Conservation (phyloP, 495 filamentous ascomycete species). For the Aspergillus hancockii region DNA sequence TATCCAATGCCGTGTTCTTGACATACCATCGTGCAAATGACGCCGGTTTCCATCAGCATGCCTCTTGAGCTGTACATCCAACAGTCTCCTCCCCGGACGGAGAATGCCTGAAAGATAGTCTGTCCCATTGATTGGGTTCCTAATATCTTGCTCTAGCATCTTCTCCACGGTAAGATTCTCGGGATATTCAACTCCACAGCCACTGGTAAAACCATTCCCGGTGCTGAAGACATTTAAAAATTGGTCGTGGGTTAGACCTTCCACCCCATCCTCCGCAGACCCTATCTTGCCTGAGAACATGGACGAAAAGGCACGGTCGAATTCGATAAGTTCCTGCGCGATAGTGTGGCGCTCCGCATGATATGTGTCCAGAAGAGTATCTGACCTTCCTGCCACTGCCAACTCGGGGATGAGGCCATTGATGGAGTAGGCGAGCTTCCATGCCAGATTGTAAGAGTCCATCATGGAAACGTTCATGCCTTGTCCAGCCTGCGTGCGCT, state of each 20-base stretch:
- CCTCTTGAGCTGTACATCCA: slow-evolving; percentile 39
- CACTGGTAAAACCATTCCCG: slow-evolving; percentile 49
- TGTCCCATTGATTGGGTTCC: slow-evolving; percentile 38
- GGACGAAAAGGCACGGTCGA: slow-evolving; percentile 61
- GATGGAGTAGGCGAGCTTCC: slow-evolving; percentile 78
- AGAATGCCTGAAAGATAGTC: slow-evolving; percentile 47
- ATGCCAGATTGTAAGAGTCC: slow-evolving; percentile 79
- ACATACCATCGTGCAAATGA: slow-evolving; percentile 50
- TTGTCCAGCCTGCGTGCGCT: slow-evolving; percentile 65
- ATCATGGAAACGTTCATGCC: slow-evolving; percentile 90
- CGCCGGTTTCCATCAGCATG: slow-evolving; percentile 48
- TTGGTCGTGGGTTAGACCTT: slow-evolving; percentile 48
- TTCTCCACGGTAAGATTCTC: slow-evolving; percentile 41
- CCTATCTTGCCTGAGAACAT: slow-evolving; percentile 54
- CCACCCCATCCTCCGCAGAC: slow-evolving; percentile 26
- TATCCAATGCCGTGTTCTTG: background rate
- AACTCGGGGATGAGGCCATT: slow-evolving; percentile 52
- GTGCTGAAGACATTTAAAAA: slow-evolving; percentile 53
- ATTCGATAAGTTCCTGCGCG: slow-evolving; percentile 72
- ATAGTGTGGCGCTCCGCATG: slow-evolving; percentile 66
- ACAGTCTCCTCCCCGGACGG: slow-evolving; percentile 31
- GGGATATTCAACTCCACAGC: slow-evolving; percentile 48
- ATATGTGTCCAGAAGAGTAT: slow-evolving; percentile 67
- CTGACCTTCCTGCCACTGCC: slow-evolving; percentile 35
- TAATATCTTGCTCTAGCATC: slow-evolving; percentile 9